Evolutionary conservation across 2,329 filamentous ascomycete species (phyloP), one percentile per base, ranked within the genome.

Genomic region (Penicillium expansum): DNA sequence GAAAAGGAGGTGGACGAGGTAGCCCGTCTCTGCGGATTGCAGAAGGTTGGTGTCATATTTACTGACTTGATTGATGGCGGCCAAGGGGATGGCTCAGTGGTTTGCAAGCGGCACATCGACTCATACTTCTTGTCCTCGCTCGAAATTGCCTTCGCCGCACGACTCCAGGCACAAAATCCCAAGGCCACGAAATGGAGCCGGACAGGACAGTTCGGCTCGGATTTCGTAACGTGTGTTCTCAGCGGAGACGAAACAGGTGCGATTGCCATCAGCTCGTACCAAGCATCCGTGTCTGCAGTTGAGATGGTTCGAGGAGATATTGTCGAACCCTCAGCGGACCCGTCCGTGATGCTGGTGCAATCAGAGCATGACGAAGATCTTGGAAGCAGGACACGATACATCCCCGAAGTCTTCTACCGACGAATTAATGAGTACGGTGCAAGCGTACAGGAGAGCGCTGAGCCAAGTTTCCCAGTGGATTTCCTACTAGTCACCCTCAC

Each of bases 241-340:
- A 93, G 91, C n/a, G 93, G 93, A 45, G 93, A 97, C 67, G 90
- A 94, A 62, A 81, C 90, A 48, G 91, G 92, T 54, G 87, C 92
- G 61, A 97, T 99, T 64, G 83, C 87, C 18, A 90, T 99, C 60
- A 90, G 91, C 4, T 87, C 92, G 0, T 99, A 97, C 69, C 94
- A 99, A 74, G 92, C 91, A 61, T 96, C 93, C 1, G 96, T 97
- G 65, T 89, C 94, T 16, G 92, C 92, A 0, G 92, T 97, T 5
- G 94, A 99, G 74, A 99, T 99, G 94, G 91, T 96, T 27, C 84
- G 90, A 61, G 92, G 94, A 38, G 91, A 97, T 67, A 92, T 99
- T 62, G 85, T 99, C 59, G 94, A 99, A 73, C 91, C 94, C 8
- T 97, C 92, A 9, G 92, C 92, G 30, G 93, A 97, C 62, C 94